phyloP scores from a whole-genome alignment of 2,329 filamentous ascomycete species.

The Neopestalotiopsis clavispora region DNA sequence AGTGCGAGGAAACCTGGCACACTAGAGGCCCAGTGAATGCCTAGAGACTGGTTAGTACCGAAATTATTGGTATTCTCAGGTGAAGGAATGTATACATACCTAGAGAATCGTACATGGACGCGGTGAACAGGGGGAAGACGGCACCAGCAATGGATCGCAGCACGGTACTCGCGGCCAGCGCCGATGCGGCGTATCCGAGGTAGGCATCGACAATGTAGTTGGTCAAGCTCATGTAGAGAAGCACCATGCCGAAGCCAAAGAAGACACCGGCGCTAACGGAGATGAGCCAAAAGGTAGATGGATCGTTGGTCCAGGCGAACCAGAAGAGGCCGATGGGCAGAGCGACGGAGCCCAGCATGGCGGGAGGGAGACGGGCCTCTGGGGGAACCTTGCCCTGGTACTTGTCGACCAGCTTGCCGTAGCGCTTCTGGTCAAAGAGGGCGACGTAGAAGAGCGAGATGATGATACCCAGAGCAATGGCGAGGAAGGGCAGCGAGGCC shows the following conservation, averaged over 20 bases:
- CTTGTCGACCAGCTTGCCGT: conserved; percentile 42
- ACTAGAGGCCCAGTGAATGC: conserved; percentile 52
- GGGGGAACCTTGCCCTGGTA: conserved; percentile 56
- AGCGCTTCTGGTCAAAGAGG: conserved; percentile 49
- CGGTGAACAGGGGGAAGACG: conserved; percentile 52
- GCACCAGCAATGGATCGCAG: conserved; percentile 50
- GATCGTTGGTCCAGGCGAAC: conserved; percentile 20
- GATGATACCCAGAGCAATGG: conserved; percentile 60
- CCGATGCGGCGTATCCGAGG: conserved; percentile 19
- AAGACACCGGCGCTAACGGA: conserved; percentile 19
- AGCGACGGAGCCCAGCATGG: conserved; percentile 39
- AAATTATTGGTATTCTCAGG: not conserved
- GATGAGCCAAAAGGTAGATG: conserved; percentile 15
- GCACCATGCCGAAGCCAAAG: conserved; percentile 21
- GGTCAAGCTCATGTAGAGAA: conserved; percentile 17
- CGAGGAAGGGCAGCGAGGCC: conserved; percentile 60
- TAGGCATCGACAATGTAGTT: conserved; percentile 20
- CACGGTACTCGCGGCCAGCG: conserved; percentile 41
- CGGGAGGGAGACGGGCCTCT: conserved; percentile 60
- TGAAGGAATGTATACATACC: conserved; percentile 14
- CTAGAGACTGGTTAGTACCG: conserved; percentile 23
- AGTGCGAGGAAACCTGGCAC: conserved; percentile 47
- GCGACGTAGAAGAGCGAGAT: conserved; percentile 50
- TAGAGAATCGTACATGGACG: conserved; percentile 46
- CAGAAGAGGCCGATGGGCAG: conserved; percentile 19